Evolutionary conservation across 176 grass and related monocot genomes (phyloP).

Genomic region (Avena insularis): DNA sequence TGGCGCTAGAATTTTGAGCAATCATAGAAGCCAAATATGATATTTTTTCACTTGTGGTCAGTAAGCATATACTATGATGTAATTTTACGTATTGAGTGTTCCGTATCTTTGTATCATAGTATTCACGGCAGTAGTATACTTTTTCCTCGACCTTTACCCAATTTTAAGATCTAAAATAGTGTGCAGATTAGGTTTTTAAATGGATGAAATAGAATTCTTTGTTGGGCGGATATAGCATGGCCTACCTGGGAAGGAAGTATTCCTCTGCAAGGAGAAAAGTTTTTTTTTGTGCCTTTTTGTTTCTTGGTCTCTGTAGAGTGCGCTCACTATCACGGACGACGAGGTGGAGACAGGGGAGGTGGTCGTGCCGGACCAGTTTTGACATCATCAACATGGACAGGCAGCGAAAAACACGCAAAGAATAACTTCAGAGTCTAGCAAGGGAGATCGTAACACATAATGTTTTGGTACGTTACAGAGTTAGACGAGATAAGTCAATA

Average conservation of each 20-base stretch:
- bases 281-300: conserved; percentile 14
- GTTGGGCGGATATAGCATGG: conserved; percentile 42
- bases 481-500: too few relatives aligned
- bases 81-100: background rate
- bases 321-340: too few relatives aligned
- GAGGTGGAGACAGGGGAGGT: too few relatives aligned
- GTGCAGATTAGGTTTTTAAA: conserved; percentile 68
- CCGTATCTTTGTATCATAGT: background rate
- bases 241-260: conserved; percentile 52
- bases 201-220: conserved; percentile 51
- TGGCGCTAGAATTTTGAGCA: background rate
- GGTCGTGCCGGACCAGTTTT: too few relatives aligned
- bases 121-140: conserved; percentile 27
- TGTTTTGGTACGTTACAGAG: too few relatives aligned
- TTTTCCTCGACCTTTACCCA: conserved; percentile 17
- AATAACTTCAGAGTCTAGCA: too few relatives aligned
- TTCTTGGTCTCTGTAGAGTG: conserved; percentile 36
- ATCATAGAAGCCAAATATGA: background rate
- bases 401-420: too few relatives aligned
- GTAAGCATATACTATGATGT: background rate
- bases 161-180: conserved; percentile 59
- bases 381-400: too few relatives aligned
- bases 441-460: too few relatives aligned
- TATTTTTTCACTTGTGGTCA: background rate
- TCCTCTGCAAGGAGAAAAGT: conserved; percentile 41